A percentile compares a stretch with the other conserved stretches of the same genome.
Conservation (phyloP, 768 basidiomycete species). For the Hygrophorus pudorinus region DNA sequence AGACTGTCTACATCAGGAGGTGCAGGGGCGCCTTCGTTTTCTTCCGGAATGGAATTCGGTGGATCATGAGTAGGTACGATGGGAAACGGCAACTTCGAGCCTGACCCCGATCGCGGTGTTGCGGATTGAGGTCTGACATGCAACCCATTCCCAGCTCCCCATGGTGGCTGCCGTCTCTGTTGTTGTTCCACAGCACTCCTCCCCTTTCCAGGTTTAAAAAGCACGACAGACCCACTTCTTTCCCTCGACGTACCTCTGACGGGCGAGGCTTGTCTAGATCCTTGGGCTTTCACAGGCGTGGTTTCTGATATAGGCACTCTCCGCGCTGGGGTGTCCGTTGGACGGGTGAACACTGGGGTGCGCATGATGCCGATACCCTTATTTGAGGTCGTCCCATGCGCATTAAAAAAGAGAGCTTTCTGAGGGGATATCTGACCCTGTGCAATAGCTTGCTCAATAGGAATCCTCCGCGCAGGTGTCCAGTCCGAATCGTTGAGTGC, state of each 20-base stretch:
- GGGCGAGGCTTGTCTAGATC: slow-evolving; percentile 19
- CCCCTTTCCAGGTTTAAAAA: not conserved
- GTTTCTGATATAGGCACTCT: slow-evolving; percentile 17
- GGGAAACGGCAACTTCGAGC: slow-evolving; percentile 25
- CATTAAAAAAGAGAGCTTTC: slow-evolving; percentile 29
- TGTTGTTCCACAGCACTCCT: slow-evolving; percentile 7
- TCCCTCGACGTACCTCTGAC: slow-evolving; percentile 15
- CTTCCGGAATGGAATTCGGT: slow-evolving; percentile 23
- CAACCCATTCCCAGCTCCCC: not conserved
- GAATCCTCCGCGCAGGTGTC: slow-evolving; percentile 59
- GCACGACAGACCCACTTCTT: slow-evolving; percentile 26
- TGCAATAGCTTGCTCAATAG: slow-evolving; percentile 39
- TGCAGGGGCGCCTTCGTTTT: slow-evolving; percentile 11
- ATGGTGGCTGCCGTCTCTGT: slow-evolving; percentile 7
- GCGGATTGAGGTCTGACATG: not conserved
- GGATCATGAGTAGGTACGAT: slow-evolving; percentile 14
- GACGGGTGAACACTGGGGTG: slow-evolving; percentile 21
- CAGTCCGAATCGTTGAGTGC: slow-evolving; percentile 28
- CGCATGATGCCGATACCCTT: slow-evolving; percentile 11
- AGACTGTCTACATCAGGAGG: not conserved
- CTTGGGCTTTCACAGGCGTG: slow-evolving; percentile 8
- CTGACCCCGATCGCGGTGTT: slow-evolving; percentile 2
- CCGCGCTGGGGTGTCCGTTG: slow-evolving; percentile 32
- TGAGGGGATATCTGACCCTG: slow-evolving; percentile 41
- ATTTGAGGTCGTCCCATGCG: too few species aligned